phyloP scores from a whole-genome alignment of 371 early-diverging fungal genomes.

The Dinochytrium kinnereticum region DNA sequence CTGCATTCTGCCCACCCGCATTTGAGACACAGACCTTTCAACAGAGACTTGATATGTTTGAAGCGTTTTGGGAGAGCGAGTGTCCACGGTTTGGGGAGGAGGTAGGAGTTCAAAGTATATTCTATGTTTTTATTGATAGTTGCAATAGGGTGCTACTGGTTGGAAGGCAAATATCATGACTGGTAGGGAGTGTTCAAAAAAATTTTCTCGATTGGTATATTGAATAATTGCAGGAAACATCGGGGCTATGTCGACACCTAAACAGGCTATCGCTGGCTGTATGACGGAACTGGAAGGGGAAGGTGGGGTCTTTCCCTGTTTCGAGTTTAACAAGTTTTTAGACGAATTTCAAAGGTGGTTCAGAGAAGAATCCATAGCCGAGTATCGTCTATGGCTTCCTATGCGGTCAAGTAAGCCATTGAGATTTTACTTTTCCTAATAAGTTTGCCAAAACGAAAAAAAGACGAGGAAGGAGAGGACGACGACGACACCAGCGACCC shows the following conservation, averaged over 20 bases:
- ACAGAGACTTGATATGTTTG: slow-evolving; percentile 64
- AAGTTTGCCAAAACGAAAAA: too few species aligned
- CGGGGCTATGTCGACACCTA: too few species aligned
- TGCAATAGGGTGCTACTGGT: slow-evolving; percentile 59
- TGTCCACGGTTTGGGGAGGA: slow-evolving; percentile 77
- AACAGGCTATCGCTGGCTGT: too few species aligned
- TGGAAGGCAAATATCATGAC: slow-evolving; percentile 51
- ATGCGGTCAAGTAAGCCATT: slow-evolving; percentile 18
- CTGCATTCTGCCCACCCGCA: slow-evolving; percentile 66
- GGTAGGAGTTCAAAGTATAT: slow-evolving; percentile 40
- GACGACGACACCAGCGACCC: slow-evolving; percentile 67
- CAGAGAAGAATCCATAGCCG: slow-evolving; percentile 26
- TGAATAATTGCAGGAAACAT: too few species aligned
- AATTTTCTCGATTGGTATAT: too few species aligned
- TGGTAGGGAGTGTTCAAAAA: not conserved
- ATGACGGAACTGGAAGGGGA: not conserved
- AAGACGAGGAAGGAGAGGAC: slow-evolving; percentile 40
- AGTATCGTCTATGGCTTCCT: slow-evolving; percentile 36
- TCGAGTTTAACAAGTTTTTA: not conserved
- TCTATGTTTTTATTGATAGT: not conserved
- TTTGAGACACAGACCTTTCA: slow-evolving; percentile 47
- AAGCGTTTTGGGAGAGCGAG: slow-evolving; percentile 81
- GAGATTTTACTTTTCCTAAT: not conserved
- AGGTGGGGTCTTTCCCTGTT: not conserved
- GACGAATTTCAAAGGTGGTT: slow-evolving; percentile 25